Evolutionary conservation across 2,329 filamentous ascomycete genomes (phyloP), one percentile per base, ranked within the genome.

Genomic region (Macrophomina tecta): DNA sequence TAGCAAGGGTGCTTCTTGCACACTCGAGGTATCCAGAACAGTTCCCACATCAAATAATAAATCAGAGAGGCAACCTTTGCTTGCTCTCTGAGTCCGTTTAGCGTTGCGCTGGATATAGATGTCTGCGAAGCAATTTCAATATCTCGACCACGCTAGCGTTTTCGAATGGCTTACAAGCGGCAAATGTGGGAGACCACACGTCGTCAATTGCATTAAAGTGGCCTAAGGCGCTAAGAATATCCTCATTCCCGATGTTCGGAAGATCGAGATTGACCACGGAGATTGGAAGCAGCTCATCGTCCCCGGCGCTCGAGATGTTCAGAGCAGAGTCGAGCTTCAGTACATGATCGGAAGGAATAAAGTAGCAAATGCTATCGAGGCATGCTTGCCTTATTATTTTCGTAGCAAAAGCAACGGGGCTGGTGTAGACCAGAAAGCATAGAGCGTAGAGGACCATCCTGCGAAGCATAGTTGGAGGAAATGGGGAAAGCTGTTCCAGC

Each of bases 381-480:
- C 40, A 45, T 14, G 40, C 16, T n/a, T 45, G 40, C 12, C 40
- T 45, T 7, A 14, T 45, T n/a, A 45, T 14, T 45, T n/a, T 12
- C 16, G 40, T 14, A 14, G 40, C 12, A 14, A 45, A 14, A 4
- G 40, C 16, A 45, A 14, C 16, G 8, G 40, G 4, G 12, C 8
- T 14, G 40, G 2, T 14, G 9, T 12, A 14, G 1, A 45, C 4
- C 8, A 45, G 14, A 45, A 45, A 45, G 40, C 4, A 45, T 4
- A 45, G 40, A 45, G 12, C 6, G 40, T 45, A 14, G 9, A n/a
- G 11, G 40, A 7, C 40, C 40, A 0, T 76, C 72, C 14, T 81
- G 79, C 46, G 77, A 80, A 64, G 11, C 9, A 64, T 32, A 4
- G 12, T n/a, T 9, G 36, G 36, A 38, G 36, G 36, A 38, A 18